A percentile compares a stretch with the other conserved stretches of the same genome.
Conservation (phyloP, 164 flowering plant species). For the Paratinospora sagittata region DNA sequence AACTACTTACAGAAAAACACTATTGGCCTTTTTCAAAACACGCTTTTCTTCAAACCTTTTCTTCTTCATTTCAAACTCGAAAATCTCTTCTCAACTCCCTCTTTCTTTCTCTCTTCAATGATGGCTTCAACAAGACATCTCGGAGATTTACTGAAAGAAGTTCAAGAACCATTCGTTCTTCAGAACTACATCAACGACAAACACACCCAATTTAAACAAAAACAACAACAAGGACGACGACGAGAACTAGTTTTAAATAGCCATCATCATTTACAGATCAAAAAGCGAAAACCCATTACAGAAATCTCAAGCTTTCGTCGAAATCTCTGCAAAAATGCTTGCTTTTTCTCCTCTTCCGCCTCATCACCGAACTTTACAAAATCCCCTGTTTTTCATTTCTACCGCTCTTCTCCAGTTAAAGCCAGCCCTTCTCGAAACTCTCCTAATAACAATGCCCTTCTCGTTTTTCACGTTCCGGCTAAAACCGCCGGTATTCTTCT, state of each 20-base stretch:
- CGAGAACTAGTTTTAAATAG: conserved; percentile 5
- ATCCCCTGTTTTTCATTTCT: conserved; percentile 44
- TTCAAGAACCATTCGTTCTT: conserved; percentile 85
- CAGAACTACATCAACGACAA: conserved; percentile 50
- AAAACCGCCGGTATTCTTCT: conserved; percentile 58
- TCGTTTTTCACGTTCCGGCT: conserved; percentile 51
- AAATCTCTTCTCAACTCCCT: neutral
- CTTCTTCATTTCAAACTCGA: neutral
- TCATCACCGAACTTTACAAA: conserved; percentile 51
- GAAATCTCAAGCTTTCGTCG: conserved; percentile 12
- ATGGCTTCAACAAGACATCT: conserved; percentile 45
- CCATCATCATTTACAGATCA: conserved; percentile 22
- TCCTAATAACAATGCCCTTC: conserved; percentile 21
- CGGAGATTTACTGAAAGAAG: conserved; percentile 58
- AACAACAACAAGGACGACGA: conserved; percentile 9
- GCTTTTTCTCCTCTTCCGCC: conserved; percentile 40
- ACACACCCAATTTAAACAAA: conserved; percentile 30
- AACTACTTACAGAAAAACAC: neutral
- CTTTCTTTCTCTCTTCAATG: conserved; percentile 2
- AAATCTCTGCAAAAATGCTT: conserved; percentile 40
- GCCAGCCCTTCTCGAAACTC: conserved; percentile 34
- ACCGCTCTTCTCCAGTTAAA: conserved; percentile 25
- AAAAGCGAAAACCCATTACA: conserved; percentile 38
- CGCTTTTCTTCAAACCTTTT: neutral
- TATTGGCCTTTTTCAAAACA: neutral